Evolutionary conservation across 345 rosid species (phyloP), one percentile per base, ranked within the genome.

Genomic region (Eucalyptus regnans): DNA sequence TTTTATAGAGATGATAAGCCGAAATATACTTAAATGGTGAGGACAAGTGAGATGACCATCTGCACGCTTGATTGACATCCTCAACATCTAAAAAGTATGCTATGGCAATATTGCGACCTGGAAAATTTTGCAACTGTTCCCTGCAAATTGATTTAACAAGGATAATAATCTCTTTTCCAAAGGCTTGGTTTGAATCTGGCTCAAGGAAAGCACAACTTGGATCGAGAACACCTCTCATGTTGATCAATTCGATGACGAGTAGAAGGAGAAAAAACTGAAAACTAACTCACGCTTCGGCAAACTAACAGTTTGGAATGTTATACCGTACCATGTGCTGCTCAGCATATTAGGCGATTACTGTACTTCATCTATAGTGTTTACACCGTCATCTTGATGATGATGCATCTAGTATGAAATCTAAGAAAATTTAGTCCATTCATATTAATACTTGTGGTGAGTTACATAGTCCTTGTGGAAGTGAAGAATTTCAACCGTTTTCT

Each of bases 161-260:
- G 66, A 60, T 5, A 58, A 58, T 25, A 22, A 58, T 58, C 64
- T 60, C 66, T 60, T 60, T 25, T 25, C 66, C 66, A 9, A 62
- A 52, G 7, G 88, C 91, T 51, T 25, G 13, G 49, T 46, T 62
- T 23, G 88, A 50, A 5, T 88, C 54, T 0, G 91, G 91, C 7
- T 90, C 86, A 51, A 89, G 90, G 86, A 81, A 88, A 8, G 90
- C 86, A 84, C 91, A 90, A n/a, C 87, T 89, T 14, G 92, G 91
- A 52, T 90, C 90, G 18, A 58, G 62, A 46, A 86, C 66, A 37
- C 44, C 66, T 41, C 56, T 56, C 44, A 15, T 54, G 68, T 86
- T 86, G 46, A 86, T 86, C 88, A 41, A 18, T 27, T 58, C 8
- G 44, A 37, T 58, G 49, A 83, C 20, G 4, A 50, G 31, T 27